These are phyloP conservation scores for Brassica balearica DNA, from an alignment of 441 rosid species.

Conservation along the genomic window DNA sequence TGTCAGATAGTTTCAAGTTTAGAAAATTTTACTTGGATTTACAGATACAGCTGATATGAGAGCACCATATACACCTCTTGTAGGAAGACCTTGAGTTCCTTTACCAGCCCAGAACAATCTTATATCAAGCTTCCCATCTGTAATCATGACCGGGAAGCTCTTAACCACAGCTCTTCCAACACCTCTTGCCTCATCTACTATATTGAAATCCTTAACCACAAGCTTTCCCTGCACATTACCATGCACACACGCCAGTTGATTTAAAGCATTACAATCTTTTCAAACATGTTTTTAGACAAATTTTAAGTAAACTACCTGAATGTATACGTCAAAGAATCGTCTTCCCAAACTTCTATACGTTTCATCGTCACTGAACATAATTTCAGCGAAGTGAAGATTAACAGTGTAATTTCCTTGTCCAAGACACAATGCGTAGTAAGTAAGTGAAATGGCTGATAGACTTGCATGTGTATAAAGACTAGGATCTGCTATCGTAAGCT, in stretches of 20 bases:
- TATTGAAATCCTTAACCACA: slow-evolving; percentile 53
- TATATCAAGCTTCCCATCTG: slow-evolving; percentile 52
- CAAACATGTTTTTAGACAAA: not conserved
- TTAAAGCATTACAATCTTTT: slow-evolving; percentile 1
- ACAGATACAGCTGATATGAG: slow-evolving; percentile 66
- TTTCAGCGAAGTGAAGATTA: slow-evolving; percentile 72
- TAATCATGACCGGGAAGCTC: slow-evolving; percentile 44
- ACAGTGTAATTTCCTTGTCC: slow-evolving; percentile 56
- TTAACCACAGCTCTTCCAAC: slow-evolving; percentile 42
- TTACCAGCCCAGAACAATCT: slow-evolving; percentile 66
- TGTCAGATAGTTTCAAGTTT: not conserved
- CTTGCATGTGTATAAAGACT: slow-evolving; percentile 54
- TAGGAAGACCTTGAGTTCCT: slow-evolving; percentile 58
- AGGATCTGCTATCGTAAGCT: slow-evolving; percentile 38
- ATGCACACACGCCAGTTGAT: slow-evolving; percentile 2
- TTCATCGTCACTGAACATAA: slow-evolving; percentile 42
- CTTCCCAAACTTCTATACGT: slow-evolving; percentile 53
- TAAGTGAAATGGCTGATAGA: slow-evolving; percentile 62
- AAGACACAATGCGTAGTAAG: slow-evolving; percentile 63
- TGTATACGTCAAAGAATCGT: slow-evolving; percentile 61
- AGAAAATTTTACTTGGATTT: slow-evolving; percentile 43
- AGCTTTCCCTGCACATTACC: slow-evolving; percentile 46
- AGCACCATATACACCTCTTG: slow-evolving; percentile 60
- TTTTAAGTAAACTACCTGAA: slow-evolving; percentile 53
- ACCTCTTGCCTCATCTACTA: slow-evolving; percentile 55